Evolutionary conservation across 306 rosid genomes (phyloP), one percentile per base, ranked within the genome.

Genomic region (Vigna unguiculata): DNA sequence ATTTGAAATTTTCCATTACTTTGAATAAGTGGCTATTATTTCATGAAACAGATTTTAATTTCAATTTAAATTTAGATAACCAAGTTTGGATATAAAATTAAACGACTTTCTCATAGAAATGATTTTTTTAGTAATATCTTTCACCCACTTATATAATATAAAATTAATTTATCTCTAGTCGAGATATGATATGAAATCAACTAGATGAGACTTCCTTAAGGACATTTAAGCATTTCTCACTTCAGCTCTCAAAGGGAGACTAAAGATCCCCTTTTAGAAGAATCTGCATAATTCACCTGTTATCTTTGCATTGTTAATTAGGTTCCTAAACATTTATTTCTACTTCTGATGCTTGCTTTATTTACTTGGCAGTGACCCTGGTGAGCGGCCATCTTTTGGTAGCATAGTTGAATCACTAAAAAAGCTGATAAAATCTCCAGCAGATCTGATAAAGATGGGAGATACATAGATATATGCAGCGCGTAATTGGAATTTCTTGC

Each of bases 361-460:
- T 68, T 84, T 75, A 15, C 41, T 66, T 78, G 69, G 76, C 89
- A 95, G 98, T 64, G 96, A 88, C 78, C 97, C 98, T 8, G 73
- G 16, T 66, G 86, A 88, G 62, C 92, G 97, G 68, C 98, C 98
- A 11, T 76, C 93, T 40, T 89, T 95, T 24, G 40, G 69, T 9
- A 78, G 82, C 54, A 95, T 92, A 76, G 96, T 95, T 0, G 92
- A 88, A 1, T 82, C 98, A 10, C 81, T 95, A 78, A 95, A 92
- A 91, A 95, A 90, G 89, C 82, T 95, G 83, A 87, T 92, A 11
- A 92, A 81, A 81, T 86, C 97, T 80, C 99, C 97, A 1, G 83
- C 69, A 79, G 93, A 88, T 79, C 48, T 85, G 88, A 90, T 87
- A 60, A 83, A 78, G 43, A 84, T 88, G 91, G 91, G 85, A 1